Evolutionary conservation across 169 alveolate species (phyloP), one percentile per base, ranked within the genome.

Genomic region (Fabrea salina): DNA sequence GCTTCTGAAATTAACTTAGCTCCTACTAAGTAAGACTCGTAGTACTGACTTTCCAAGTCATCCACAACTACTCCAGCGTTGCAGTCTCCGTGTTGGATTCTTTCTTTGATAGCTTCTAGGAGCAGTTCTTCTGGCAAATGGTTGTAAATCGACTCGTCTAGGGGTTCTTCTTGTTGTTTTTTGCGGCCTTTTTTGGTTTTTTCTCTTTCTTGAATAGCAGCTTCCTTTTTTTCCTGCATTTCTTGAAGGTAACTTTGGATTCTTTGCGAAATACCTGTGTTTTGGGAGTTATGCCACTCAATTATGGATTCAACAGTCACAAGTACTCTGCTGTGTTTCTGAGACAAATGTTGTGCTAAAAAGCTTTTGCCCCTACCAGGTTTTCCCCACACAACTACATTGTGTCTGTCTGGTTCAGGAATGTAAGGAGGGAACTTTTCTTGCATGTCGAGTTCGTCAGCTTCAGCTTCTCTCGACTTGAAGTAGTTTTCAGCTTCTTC

Each of bases 1-100:
- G 88, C 91, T 22, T 84, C 88, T 70, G 87, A 89, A 47, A 94
- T 72, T 35, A 83, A 64, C 72, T 94, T 91, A 19, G 93, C 44
- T 0, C 83, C 80, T 27, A 77, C 61, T 49, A 86, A 84, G 2
- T 87, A 86, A 80, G 89, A 86, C 33, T 85, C 89, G 82, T 86
- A 85, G 72, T 89, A 82, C 54, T 88, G 89, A 39, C 90, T 53
- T 49, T 66, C 76, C 35, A 94, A 70, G 80, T 90, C 91, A 82
- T 95, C 98, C 79, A 93, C 86, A 5, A 95, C 92, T 22, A 85
- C 93, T 8, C 98, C 98, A 30, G 96, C 93, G 35, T 90, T 89
- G 79, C 98, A 95, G 76, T 92, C 97, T 74, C 81, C 94, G 35
- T 79, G 83, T 37, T 71, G 71, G 56, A 91, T 66, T 70, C 95